Evolutionary conservation across 2,329 filamentous ascomycete species (phyloP), one percentile per base, ranked within the genome.

Genomic region (Diplodia sapinea): DNA sequence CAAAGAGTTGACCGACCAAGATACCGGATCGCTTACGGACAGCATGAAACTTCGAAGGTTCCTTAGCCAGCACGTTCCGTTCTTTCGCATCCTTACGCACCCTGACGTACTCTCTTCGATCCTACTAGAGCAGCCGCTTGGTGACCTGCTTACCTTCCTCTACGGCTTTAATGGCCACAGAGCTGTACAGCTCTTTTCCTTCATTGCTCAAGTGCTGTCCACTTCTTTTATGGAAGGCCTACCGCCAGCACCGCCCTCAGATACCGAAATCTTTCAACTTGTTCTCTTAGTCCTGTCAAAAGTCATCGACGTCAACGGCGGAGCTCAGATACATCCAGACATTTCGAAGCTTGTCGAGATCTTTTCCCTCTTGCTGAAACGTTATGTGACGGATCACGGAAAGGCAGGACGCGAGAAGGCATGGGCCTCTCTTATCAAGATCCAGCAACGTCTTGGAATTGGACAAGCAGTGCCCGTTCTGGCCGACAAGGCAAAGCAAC

Each of bases 81-180:
- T 76, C 50, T 72, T 77, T 6, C 67, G 68, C 11, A 74, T 76
- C 1, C 73, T 80, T 1, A 77, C 78, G 1, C 77, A 81, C 68
- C 54, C 70, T 8, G 69, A 74, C 3, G 62, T 80, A 20, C 64
- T 80, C 12, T 73, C 78, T 50, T 77, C 74, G 57, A 71, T 80
- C 11, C 73, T 77, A 5, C 70, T 78, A 1, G 77, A 80, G 68
- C 79, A 75, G 3, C 73, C 70, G 33, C 74, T 80, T 11, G 75
- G 75, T 12, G 68, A 63, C 8, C 54, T 80, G 5, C 79, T 79
- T 68, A 78, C 75, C 12, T 78, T 76, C 68, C 72, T 80, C 36
- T 70, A 73, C 62, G 77, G 78, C 12, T 71, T 69, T 15, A 73
- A 75, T 64, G 76, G 77, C 11, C 72, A 68, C 2, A 69, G 73